phyloP scores from a whole-genome alignment of 352 stramenopile genomes.

The Globisporangium canariense region DNA sequence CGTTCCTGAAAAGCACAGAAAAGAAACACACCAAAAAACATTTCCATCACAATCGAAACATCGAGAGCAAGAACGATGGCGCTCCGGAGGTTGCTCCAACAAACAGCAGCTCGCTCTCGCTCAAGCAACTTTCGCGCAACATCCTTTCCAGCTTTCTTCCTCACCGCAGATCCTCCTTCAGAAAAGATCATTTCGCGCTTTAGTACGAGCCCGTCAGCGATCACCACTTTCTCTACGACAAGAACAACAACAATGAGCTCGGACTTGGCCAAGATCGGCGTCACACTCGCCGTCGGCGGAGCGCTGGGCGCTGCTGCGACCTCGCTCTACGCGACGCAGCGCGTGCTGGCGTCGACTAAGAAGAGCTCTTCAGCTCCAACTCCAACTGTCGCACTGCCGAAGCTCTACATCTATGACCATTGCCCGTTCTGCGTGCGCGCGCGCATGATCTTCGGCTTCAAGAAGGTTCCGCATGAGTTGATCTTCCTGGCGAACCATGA shows the following conservation, averaged over 20 bases:
- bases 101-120: too few relatives aligned
- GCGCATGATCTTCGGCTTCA: conserved; percentile 47
- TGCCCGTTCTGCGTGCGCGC: conserved; percentile 42
- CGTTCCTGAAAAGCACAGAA: neutral
- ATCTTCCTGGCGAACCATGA: conserved; percentile 45
- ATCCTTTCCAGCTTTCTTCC: neutral
- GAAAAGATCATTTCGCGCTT: neutral
- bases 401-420: conserved; percentile 53
- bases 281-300: conserved; percentile 40
- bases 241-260: conserved; percentile 23
- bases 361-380: neutral
- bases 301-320: conserved; percentile 39
- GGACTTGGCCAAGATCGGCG: conserved; percentile 42
- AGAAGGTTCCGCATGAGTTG: conserved; percentile 32
- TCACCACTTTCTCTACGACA: neutral
- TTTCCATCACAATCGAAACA: conserved; percentile 7
- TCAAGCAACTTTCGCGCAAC: conserved; percentile 9
- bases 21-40: neutral
- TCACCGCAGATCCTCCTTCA: conserved; percentile 5
- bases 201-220: neutral
- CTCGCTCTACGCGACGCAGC: conserved; percentile 23
- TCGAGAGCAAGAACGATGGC: conserved; percentile 10
- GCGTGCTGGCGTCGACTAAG: conserved; percentile 13
- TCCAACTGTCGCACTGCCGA: conserved; percentile 15
- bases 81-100: conserved; percentile 8